Evolutionary conservation across 2,329 filamentous ascomycete species (phyloP).

Genomic region (Cladosporium sp.): DNA sequence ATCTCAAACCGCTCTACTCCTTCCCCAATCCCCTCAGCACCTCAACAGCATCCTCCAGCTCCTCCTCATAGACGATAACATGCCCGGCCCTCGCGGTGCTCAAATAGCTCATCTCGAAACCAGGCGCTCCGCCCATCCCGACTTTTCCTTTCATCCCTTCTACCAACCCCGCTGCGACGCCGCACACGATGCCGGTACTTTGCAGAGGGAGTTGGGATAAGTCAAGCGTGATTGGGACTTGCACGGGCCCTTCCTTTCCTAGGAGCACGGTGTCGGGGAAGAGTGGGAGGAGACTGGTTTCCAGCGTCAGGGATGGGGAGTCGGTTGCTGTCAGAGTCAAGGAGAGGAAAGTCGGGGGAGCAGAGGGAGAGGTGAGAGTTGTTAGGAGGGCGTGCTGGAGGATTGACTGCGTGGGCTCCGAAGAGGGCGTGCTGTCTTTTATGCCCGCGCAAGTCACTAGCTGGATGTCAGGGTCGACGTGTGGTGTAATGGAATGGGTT

Average conservation of each 20-base stretch:
- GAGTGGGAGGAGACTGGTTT: constrained; percentile 58
- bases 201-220: constrained; percentile 74
- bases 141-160: constrained; percentile 51
- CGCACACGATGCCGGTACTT: constrained; percentile 90
- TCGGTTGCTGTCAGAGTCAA: constrained; percentile 68
- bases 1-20: constrained; percentile 15
- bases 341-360: constrained; percentile 63
- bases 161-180: constrained; percentile 77
- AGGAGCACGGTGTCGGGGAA: constrained; percentile 60
- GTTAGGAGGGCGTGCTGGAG: constrained; percentile 44
- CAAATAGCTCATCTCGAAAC: constrained; percentile 78
- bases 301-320: constrained; percentile 65
- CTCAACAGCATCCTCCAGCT: constrained; percentile 65
- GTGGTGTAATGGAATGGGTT: constrained; percentile 66
- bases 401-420: constrained; percentile 32
- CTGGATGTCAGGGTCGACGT: constrained; percentile 60
- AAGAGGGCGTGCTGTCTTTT: constrained; percentile 31
- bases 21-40: constrained; percentile 45
- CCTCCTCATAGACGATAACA: constrained; percentile 73
- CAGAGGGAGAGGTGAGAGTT: constrained; percentile 40
- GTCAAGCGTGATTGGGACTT: constrained; percentile 81
- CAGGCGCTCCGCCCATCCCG: constrained; percentile 28
- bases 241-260: constrained; percentile 63
- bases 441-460: constrained; percentile 77
- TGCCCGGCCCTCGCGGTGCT: constrained; percentile 84